A percentile compares a stretch with the other conserved stretches of the same genome.
These are phyloP conservation scores for Periconia digitata DNA, from an alignment of 2,329 filamentous ascomycete genomes.

Conservation along the genomic window DNA sequence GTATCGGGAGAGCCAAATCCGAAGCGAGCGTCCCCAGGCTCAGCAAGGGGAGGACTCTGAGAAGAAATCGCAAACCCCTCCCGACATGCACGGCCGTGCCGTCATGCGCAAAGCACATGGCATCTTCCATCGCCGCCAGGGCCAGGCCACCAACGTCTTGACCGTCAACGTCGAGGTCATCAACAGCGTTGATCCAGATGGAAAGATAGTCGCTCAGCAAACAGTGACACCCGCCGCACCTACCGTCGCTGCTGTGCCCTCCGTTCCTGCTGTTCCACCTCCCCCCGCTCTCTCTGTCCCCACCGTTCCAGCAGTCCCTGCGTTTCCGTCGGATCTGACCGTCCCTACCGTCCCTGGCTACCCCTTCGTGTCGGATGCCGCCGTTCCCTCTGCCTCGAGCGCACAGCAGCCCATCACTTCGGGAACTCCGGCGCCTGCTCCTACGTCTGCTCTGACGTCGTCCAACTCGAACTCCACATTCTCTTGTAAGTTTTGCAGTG, in stretches of 20 bases:
- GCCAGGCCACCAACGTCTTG: slow-evolving; percentile 19
- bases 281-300: slow-evolving; percentile 28
- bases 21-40: slow-evolving; percentile 9
- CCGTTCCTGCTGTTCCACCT: slow-evolving; percentile 14
- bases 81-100: slow-evolving; percentile 21
- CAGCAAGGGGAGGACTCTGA: slow-evolving; percentile 18
- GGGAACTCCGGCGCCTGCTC: background rate
- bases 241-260: slow-evolving; percentile 2
- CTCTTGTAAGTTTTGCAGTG: slow-evolving; percentile 10
- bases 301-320: slow-evolving; percentile 34
- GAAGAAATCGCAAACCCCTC: slow-evolving; percentile 10
- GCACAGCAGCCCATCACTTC: background rate
- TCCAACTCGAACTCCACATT: slow-evolving; percentile 18
- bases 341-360: slow-evolving; percentile 32
- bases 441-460: slow-evolving; percentile 5
- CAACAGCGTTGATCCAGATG: slow-evolving; percentile 30
- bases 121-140: slow-evolving; percentile 36
- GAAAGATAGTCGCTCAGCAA: slow-evolving; percentile 27
- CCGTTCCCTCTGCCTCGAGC: background rate
- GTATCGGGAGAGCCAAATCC: slow-evolving; percentile 14
- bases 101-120: slow-evolving; percentile 36
- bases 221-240: slow-evolving; percentile 21
- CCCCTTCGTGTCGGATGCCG: slow-evolving; percentile 31
- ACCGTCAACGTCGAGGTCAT: slow-evolving; percentile 35
- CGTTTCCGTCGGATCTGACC: slow-evolving; percentile 38